These are phyloP conservation scores for Nakataea oryzae DNA, from an alignment of 2,329 filamentous ascomycete genomes.

Conservation along the genomic window DNA sequence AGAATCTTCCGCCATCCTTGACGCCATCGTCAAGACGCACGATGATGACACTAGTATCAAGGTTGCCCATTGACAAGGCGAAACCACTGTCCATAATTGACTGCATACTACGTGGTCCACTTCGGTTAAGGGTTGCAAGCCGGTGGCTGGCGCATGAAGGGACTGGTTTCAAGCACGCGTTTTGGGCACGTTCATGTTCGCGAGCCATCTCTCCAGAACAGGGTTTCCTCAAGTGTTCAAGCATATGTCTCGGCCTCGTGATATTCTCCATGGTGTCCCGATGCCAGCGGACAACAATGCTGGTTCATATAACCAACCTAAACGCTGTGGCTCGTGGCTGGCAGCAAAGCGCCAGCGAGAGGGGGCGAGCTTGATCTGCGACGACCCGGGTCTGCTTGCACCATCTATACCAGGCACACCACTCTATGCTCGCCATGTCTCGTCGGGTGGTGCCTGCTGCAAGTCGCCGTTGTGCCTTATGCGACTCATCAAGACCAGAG, in stretches of 20 bases:
- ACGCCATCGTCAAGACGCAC: not conserved
- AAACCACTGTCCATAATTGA: too few relatives aligned
- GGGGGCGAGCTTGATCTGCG: not conserved
- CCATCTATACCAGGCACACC: not conserved
- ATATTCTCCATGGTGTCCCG: not conserved
- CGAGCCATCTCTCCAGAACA: not conserved
- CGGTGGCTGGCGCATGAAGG: not conserved
- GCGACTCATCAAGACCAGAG: not conserved
- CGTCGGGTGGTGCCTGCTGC: not conserved
- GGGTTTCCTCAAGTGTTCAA: not conserved
- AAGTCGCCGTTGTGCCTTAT: not conserved
- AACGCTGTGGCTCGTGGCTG: not conserved
- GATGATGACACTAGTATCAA: not conserved
- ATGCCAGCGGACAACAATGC: not conserved
- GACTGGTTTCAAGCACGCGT: not conserved
- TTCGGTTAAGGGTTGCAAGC: too few relatives aligned
- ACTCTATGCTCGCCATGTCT: not conserved
- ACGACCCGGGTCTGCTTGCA: not conserved
- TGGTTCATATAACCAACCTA: not conserved
- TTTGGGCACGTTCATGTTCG: not conserved
- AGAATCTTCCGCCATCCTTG: too few relatives aligned
- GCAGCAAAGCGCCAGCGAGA: too few relatives aligned
- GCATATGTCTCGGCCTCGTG: not conserved
- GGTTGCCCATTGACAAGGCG: not conserved
- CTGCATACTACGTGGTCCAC: too few relatives aligned